Conservation (phyloP, 805 yeast genomes). For the Lachancea thermotolerans region DNA sequence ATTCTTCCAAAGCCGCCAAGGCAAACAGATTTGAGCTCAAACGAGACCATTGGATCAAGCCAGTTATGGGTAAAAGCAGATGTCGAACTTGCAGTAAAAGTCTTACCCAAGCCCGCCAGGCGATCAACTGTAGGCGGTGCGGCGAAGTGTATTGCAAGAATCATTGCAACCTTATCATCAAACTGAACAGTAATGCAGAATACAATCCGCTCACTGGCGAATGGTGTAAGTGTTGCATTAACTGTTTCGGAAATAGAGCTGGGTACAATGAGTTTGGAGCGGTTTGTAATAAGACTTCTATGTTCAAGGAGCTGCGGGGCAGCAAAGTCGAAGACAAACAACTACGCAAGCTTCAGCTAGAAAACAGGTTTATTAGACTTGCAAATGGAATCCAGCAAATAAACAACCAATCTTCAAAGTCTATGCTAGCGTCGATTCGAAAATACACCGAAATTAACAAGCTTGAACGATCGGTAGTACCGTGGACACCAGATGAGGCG, state of each 20-base stretch:
- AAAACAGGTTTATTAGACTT: slow-evolving; percentile 50
- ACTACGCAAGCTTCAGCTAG: slow-evolving; percentile 50
- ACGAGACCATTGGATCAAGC: slow-evolving; percentile 38
- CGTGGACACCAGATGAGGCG: slow-evolving; percentile 57
- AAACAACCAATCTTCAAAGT: slow-evolving; percentile 19
- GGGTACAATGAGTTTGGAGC: slow-evolving; percentile 46
- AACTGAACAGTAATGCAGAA: slow-evolving; percentile 41
- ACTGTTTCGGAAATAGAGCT: slow-evolving; percentile 51
- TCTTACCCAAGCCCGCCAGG: slow-evolving; percentile 43
- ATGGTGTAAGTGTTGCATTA: slow-evolving; percentile 67
- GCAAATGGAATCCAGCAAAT: slow-evolving; percentile 26
- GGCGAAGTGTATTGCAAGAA: slow-evolving; percentile 62
- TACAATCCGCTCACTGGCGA: slow-evolving; percentile 45
- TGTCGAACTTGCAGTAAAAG: slow-evolving; percentile 39
- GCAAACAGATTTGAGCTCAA: slow-evolving; percentile 36
- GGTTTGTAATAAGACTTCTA: slow-evolving; percentile 38
- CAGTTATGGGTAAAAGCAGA: slow-evolving; percentile 15
- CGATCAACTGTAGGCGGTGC: slow-evolving; percentile 68
- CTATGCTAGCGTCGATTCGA: slow-evolving; percentile 21
- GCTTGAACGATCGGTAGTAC: slow-evolving; percentile 43
- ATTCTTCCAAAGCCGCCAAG: slow-evolving; percentile 15
- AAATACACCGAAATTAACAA: slow-evolving; percentile 29
- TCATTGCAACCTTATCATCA: slow-evolving; percentile 53
- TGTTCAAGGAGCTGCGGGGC: slow-evolving; percentile 39
- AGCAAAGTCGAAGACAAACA: slow-evolving; percentile 41